Base-by-base conservation (phyloP, 2,329 filamentous ascomycete species). In the Thelonectria blattea region DNA sequence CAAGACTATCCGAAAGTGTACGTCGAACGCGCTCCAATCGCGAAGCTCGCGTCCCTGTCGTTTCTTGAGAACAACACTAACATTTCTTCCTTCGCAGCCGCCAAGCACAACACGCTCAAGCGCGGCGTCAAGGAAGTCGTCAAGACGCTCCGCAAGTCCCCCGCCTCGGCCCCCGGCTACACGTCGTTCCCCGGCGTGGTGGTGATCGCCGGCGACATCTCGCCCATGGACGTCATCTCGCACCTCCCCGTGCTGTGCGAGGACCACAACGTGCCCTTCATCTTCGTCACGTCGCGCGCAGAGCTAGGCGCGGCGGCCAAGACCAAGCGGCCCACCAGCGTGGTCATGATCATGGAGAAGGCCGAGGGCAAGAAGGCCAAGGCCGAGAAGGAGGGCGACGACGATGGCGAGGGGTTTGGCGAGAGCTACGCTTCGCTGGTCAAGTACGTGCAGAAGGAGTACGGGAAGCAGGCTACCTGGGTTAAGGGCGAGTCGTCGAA, bases 101-200 rank as follows among this genome's bases (percentile, higher is more conserved):
- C 95, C 72, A 97, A 96, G 81, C 88, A 92, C 81, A 96, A 96
- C 81, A 91, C 92, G 61, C 91, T 99, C 74, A 96, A 97, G 83
- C 93, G 95, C 74, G 95, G 95, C 75, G 95, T 99, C 68, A 99
- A 99, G 81, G 95, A 99, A 82, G 94, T 97, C 74, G 93, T 98
- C 81, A 99, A 99, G 83, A 91, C 93, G 34, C 91, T 99, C 71
- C 93, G 95, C 82, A 98, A 98, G 83, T 94, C 92, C 14, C 85
- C 91, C 59, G 78, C 87, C 69, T 85, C 88, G 58, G 85, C 87
- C n/a, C 85, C 87, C 62, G 84, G 86, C 66, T 81, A 86, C 73
- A 82, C 85, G 53, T 77, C 85, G 55, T 83, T 88, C 72, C 88
- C 91, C 46, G 85, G 88, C 68, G 85, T 99, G 68, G 92, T 97